Base-by-base conservation (phyloP, 192 early-diverging fungal genomes). In the Backusella australiensis region DNA sequence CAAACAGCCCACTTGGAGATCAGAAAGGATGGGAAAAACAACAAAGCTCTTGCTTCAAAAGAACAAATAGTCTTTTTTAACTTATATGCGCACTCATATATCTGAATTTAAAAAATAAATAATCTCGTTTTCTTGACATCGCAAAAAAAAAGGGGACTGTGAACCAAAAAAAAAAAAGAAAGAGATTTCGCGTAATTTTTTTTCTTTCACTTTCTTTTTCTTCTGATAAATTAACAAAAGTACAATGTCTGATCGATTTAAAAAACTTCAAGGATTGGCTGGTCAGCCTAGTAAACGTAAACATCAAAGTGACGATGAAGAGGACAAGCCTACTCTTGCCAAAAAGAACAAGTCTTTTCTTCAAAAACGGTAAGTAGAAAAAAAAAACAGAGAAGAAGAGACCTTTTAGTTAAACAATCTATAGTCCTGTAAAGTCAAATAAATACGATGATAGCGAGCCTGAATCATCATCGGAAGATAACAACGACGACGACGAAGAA, bases 401-500 rank as follows among this genome's bases (percentile, higher is more conserved):
- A 3, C 32, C 2, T 32, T 32, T 32, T 32, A 0, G 32, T 3
- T 32, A 32, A 32, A 32, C 32, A 32, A 32, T 3, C 32, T 32
- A 32, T 32, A 32, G 67, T 69, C n/a, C 34, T 36, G 34, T 69
- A 69, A 69, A 69, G 9, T 6, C 67, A n/a, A 69, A 69, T n/a
- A 69, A 69, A 21, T 69, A 69, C n/a, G 69, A 8, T 2, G n/a
- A 49, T 59, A 71, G 69, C 21, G 77, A 73, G 34, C n/a, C 53
- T 7, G 77, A 78, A 15, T 44, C 42, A 44, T 44, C 42, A 44
- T 44, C 42, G 11, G 77, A 78, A 29, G 66, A 73, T 21, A 46
- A 79, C 21, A 14, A 73, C 19, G 66, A 73, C 23, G 72, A 83
- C 11, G 69, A 87, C 67, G 85, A 84, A 2, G 78, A 77, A 65